Conservation (phyloP, 805 yeast species). For the Zygosaccharomyces siamensis region DNA sequence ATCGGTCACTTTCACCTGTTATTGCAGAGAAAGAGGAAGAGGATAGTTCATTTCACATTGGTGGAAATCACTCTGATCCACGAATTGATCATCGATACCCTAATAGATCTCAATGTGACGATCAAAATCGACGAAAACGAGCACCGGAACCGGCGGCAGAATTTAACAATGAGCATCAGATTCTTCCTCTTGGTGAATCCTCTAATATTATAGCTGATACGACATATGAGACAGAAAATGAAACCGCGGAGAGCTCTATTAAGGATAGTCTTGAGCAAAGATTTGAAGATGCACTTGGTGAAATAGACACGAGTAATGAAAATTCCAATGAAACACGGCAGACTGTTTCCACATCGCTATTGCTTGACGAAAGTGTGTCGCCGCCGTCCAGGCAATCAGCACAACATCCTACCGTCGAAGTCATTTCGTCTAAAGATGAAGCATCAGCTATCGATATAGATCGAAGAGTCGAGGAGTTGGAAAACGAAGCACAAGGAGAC, state of each 20-base stretch:
- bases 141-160: neutral
- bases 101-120: neutral
- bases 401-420: neutral
- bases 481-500: neutral
- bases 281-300: neutral
- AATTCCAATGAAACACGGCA: neutral
- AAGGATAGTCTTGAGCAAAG: conserved; percentile 2
- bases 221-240: neutral
- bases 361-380: neutral
- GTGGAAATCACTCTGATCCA: neutral
- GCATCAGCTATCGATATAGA: neutral
- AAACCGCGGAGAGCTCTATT: neutral
- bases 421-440: neutral
- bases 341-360: conserved; percentile 1
- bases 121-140: neutral
- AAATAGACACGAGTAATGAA: neutral
- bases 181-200: neutral
- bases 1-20: neutral
- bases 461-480: neutral
- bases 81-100: neutral
- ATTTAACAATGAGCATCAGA: neutral
- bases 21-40: neutral
- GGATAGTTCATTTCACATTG: neutral
- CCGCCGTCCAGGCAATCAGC: neutral
- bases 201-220: neutral